A percentile compares a stretch with the other conserved stretches of the same genome.
Conservation (phyloP, 306 rosid species). For the Cucurbita moschata region DNA sequence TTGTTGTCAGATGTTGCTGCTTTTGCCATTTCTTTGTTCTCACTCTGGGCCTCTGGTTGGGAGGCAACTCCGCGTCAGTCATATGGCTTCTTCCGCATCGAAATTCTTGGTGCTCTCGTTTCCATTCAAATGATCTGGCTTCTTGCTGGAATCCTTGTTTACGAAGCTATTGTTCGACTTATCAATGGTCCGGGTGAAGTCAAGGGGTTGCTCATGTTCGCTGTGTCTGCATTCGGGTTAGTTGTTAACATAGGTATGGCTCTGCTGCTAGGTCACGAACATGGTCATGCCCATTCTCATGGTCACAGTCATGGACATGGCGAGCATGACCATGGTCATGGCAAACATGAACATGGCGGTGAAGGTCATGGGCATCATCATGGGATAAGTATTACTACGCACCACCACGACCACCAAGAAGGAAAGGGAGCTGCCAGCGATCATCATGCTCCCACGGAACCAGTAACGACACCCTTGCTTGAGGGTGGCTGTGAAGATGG, state of each 20-base stretch:
- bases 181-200: constrained; percentile 35
- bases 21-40: constrained; percentile 45
- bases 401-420: constrained; percentile 7
- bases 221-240: constrained; percentile 40
- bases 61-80: constrained; percentile 54
- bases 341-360: constrained; percentile 12
- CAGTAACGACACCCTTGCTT: constrained; percentile 20
- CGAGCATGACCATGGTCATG: constrained; percentile 11
- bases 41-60: constrained; percentile 56
- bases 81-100: constrained; percentile 49
- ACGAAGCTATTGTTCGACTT: constrained; percentile 39
- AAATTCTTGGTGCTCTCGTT: constrained; percentile 46
- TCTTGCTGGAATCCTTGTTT: constrained; percentile 52
- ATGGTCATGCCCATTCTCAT: constrained; percentile 24
- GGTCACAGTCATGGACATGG: constrained; percentile 21
- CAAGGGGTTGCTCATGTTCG: constrained; percentile 40
- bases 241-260: constrained; percentile 46
- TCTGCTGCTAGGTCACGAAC: constrained; percentile 37
- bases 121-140: constrained; percentile 64
- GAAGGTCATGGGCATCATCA: constrained; percentile 22
- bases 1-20: constrained; percentile 49
- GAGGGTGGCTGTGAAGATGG: constrained; percentile 11
- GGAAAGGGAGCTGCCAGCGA: not conserved
- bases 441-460: constrained; percentile 13
- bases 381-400: constrained; percentile 14